Percentiles rank a stretch among this genome's conserved stretches.
Evolutionary conservation across 2,329 filamentous ascomycete species (phyloP).

Genomic region (Torrubiella hemipterigena): DNA sequence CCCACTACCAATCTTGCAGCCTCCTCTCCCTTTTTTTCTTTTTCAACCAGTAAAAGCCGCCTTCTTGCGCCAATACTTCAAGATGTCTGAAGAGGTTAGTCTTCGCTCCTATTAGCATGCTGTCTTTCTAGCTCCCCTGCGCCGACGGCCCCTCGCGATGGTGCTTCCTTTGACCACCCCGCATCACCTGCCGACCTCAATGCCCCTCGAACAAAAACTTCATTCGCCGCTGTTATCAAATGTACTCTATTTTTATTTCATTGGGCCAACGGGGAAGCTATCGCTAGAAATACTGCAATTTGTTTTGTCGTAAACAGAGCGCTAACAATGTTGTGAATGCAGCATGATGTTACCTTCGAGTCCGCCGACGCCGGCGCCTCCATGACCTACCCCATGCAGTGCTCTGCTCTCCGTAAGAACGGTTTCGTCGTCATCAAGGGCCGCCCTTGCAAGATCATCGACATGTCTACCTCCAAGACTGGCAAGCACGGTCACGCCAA

Average conservation of each 20-base stretch:
- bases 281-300: too few species aligned
- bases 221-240: too few species aligned
- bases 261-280: too few species aligned
- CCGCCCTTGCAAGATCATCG: slow-evolving; percentile 99
- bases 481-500: slow-evolving; percentile 99
- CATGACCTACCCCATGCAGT: slow-evolving; percentile 93
- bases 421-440: slow-evolving; percentile 96
- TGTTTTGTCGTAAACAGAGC: too few species aligned
- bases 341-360: slow-evolving; percentile 72
- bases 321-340: too few species aligned
- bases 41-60: slow-evolving; percentile 13
- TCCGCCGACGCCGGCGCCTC: slow-evolving; percentile 94
- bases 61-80: slow-evolving; percentile 32
- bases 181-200: slow-evolving; percentile 1
- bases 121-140: too few species aligned
- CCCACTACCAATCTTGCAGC: slow-evolving; percentile 9
- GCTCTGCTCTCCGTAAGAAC: slow-evolving; percentile 99
- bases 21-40: slow-evolving; percentile 13
- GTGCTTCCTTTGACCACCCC: slow-evolving; percentile 2
- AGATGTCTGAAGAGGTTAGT: slow-evolving; percentile 49
- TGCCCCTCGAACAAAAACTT: slow-evolving; percentile 12
- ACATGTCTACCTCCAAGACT: slow-evolving; percentile 99
- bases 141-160: too few species aligned
- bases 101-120: slow-evolving; percentile 5
- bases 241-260: too few species aligned